These are phyloP conservation scores for Xylariaceae sp. DNA, from an alignment of 2,329 filamentous ascomycete species.

Conservation along the genomic window DNA sequence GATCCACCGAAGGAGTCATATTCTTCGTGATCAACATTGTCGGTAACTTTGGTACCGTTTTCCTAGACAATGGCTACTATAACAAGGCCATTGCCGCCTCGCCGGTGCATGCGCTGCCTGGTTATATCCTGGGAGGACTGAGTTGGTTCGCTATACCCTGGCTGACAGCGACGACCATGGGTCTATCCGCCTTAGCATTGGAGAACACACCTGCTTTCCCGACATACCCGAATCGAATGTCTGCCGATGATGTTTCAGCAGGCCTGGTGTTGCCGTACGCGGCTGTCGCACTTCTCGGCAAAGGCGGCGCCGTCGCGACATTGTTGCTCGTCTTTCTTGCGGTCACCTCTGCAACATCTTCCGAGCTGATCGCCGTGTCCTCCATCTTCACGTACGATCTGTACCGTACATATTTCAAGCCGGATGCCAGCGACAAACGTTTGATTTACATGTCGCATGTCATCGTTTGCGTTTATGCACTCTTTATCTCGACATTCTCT, in stretches of 20 bases:
- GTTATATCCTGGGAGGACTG: conserved; percentile 82
- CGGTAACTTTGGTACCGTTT: conserved; percentile 80
- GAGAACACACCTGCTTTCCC: conserved; percentile 71
- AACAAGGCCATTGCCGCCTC: conserved; percentile 91
- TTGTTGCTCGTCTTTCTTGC: conserved; percentile 86
- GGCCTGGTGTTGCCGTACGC: conserved; percentile 83
- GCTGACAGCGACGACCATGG: conserved; percentile 85
- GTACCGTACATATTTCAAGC: conserved; percentile 84
- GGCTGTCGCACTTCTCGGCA: conserved; percentile 76
- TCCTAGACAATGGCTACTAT: conserved; percentile 85
- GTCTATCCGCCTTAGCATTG: conserved; percentile 73
- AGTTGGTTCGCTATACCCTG: conserved; percentile 93
- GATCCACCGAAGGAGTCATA: conserved; percentile 70
- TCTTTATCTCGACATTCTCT: conserved; percentile 74
- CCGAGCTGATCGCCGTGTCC: conserved; percentile 81
- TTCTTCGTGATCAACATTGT: conserved; percentile 92
- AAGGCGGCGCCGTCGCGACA: conserved; percentile 73
- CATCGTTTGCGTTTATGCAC: conserved; percentile 65
- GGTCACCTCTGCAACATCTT: conserved; percentile 77
- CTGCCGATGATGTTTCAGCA: conserved; percentile 69
- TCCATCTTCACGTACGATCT: conserved; percentile 87
- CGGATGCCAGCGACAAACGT: conserved; percentile 66
- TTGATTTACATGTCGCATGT: conserved; percentile 78
- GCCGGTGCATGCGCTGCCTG: conserved; percentile 79
- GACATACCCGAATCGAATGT: conserved; percentile 69